Base-by-base conservation (phyloP, 305 asterid species). In the Fraxinus xanthoxyloides region DNA sequence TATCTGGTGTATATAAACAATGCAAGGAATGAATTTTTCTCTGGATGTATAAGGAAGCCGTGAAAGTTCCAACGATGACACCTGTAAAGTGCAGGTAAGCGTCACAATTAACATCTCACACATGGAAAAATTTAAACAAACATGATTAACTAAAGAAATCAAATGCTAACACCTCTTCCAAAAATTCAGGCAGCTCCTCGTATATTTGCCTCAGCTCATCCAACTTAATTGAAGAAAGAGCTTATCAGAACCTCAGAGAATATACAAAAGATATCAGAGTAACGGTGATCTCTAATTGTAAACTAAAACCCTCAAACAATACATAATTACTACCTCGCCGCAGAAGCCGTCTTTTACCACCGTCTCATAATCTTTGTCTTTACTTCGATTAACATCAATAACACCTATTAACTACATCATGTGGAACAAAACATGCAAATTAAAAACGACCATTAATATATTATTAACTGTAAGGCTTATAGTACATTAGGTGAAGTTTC, bases 131-230 rank as follows among this genome's bases (percentile, higher is more conserved):
- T 74, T 82, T 87, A 87, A 69, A 17, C 81, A 75, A 81, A 72
- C 77, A 59, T 17, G 67, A 54, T 79, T 40, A 72, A 56, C 70
- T 72, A 38, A 82, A 88, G 85, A 87, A 73, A 76, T 78, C 72
- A 81, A 83, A 80, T 61, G 79, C 77, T 67, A 82, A 83, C 72
- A 96, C 98, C 98, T 96, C 98, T 88, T 94, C 98, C 86, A 96
- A 89, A 87, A 96, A 92, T 84, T 90, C 97, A 21, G 99, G 98
- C 91, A 95, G 85, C 85, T 95, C 98, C 87, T 96, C 98, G 7
- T 94, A 96, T 87, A 96, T 93, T 88, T 96, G 98, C 89, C 98
- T 93, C 88, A 96, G 93, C 88, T 96, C 99, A 79, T 96, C 99
- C 90, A 96, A 88, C 99, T 96, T 90, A 91, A 92, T 59, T 70